Conservation (phyloP, 495 filamentous ascomycete species). For the Usnea hakonensis region DNA sequence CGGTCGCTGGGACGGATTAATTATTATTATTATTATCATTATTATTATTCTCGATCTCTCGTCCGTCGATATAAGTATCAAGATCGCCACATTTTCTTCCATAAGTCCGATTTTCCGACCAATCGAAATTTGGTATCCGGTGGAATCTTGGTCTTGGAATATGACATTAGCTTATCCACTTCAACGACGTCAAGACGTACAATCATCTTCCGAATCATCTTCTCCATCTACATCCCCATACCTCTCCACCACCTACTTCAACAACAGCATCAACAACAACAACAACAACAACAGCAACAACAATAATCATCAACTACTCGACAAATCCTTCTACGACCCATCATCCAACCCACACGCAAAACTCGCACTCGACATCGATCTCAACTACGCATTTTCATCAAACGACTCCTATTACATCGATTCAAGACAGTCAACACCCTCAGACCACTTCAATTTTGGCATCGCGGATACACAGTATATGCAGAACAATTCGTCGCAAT, state of each 20-base stretch:
- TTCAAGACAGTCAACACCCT: slow-evolving; percentile 18
- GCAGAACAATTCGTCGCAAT: slow-evolving; percentile 18
- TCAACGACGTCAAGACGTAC: slow-evolving; percentile 18
- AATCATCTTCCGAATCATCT: slow-evolving; percentile 15
- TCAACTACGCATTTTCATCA: slow-evolving; percentile 2
- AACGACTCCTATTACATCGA: slow-evolving; percentile 14
- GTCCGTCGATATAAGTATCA: slow-evolving; percentile 1
- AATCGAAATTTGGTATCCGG: too few species aligned
- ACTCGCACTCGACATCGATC: neutral
- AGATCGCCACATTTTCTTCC: slow-evolving; percentile 14
- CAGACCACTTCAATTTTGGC: slow-evolving; percentile 5
- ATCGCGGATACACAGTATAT: slow-evolving; percentile 17
- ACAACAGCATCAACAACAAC: too few species aligned
- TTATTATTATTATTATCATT: too few species aligned
- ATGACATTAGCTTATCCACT: slow-evolving; percentile 20
- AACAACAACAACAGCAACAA: too few species aligned
- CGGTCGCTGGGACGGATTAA: too few species aligned
- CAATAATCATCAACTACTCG: neutral
- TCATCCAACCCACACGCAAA: neutral
- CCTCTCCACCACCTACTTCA: neutral
- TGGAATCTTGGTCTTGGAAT: slow-evolving; percentile 8
- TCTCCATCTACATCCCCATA: slow-evolving; percentile 18
- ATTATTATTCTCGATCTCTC: neutral
- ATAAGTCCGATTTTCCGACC: slow-evolving; percentile 9
- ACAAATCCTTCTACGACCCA: neutral